These are phyloP conservation scores for Curvularia sp. DNA, from an alignment of 2,329 filamentous ascomycete species.

Conservation along the genomic window DNA sequence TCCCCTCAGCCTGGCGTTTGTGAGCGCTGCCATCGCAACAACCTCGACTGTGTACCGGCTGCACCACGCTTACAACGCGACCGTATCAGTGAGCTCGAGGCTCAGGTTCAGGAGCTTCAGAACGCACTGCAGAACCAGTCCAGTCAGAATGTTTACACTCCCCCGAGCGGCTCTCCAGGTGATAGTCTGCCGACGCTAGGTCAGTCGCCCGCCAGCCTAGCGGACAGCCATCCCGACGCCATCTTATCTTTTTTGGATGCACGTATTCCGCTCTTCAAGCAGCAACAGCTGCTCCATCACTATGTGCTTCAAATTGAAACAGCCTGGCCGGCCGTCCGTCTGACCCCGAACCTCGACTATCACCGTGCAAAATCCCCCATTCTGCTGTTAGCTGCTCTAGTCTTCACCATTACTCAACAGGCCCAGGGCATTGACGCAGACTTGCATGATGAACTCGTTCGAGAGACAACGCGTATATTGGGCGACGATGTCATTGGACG, in stretches of 20 bases:
- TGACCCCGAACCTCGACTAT: conserved; percentile 20
- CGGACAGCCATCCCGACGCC: conserved; percentile 25
- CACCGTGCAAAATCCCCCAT: conserved; percentile 34
- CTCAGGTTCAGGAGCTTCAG: conserved; percentile 33
- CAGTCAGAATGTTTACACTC: conserved; percentile 24
- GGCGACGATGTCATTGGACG: conserved; percentile 32
- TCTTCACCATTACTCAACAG: conserved; percentile 29
- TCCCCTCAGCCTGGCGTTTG: conserved; percentile 21
- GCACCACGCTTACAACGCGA: conserved; percentile 39
- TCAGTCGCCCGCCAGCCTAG: conserved; percentile 14
- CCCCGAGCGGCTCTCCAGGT: conserved; percentile 27
- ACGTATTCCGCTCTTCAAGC: conserved; percentile 28
- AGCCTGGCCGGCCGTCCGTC: conserved; percentile 31
- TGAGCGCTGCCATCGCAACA: conserved; percentile 36
- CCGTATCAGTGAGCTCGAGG: conserved; percentile 37
- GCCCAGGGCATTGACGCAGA: conserved; percentile 29
- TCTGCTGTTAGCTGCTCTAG: conserved; percentile 31
- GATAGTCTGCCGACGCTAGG: conserved; percentile 9
- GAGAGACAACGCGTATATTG: conserved; percentile 31
- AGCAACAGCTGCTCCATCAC: conserved; percentile 29
- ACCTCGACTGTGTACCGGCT: conserved; percentile 31
- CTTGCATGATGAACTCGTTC: conserved; percentile 36
- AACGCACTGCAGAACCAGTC: conserved; percentile 19
- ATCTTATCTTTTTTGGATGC: conserved; percentile 31
- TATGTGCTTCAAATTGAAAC: conserved; percentile 27